A percentile compares a stretch with the other conserved stretches of the same genome.
These are phyloP conservation scores for Yarrowia sp. DNA, from an alignment of 805 yeast species.

Conservation along the genomic window DNA sequence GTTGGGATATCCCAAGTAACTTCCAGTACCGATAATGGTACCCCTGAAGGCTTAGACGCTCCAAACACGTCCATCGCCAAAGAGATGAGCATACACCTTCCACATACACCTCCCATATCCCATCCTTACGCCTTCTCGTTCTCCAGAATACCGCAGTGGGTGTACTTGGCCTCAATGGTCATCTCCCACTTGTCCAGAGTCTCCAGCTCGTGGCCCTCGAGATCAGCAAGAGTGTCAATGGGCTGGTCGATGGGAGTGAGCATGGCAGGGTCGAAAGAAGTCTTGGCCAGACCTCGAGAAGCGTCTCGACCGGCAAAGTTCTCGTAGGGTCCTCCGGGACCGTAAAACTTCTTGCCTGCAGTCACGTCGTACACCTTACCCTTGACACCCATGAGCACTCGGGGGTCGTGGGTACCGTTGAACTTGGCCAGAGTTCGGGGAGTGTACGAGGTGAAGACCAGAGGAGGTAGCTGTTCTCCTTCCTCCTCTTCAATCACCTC, in stretches of 20 bases:
- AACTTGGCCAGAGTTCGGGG: conserved; percentile 68
- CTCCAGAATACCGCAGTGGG: conserved; percentile 69
- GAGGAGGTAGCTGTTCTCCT: conserved; percentile 44
- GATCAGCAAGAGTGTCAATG: conserved; percentile 64
- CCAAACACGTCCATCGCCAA: too few relatives aligned
- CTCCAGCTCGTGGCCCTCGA: conserved; percentile 56
- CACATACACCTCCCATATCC: too few relatives aligned
- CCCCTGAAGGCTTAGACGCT: too few relatives aligned
- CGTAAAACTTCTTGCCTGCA: conserved; percentile 77
- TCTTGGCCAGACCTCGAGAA: conserved; percentile 82
- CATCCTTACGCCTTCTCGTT: conserved; percentile 26
- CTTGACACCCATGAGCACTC: conserved; percentile 79
- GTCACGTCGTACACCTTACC: conserved; percentile 85
- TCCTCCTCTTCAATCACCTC: conserved; percentile 44
- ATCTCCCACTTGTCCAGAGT: conserved; percentile 81
- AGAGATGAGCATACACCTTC: too few relatives aligned
- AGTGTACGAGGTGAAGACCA: conserved; percentile 51
- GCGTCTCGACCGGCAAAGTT: conserved; percentile 97
- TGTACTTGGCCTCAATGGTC: conserved; percentile 78
- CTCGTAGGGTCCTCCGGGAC: conserved; percentile 93
- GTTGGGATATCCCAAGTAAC: too few relatives aligned
- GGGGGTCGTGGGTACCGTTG: conserved; percentile 77
- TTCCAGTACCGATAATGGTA: too few relatives aligned
- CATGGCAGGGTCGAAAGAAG: conserved; percentile 70
- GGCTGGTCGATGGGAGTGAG: conserved; percentile 72